Percentiles rank a stretch among this genome's conserved stretches.
phyloP scores from a whole-genome alignment of 495 filamentous ascomycete species.

The Astrothelium subdiscretum region DNA sequence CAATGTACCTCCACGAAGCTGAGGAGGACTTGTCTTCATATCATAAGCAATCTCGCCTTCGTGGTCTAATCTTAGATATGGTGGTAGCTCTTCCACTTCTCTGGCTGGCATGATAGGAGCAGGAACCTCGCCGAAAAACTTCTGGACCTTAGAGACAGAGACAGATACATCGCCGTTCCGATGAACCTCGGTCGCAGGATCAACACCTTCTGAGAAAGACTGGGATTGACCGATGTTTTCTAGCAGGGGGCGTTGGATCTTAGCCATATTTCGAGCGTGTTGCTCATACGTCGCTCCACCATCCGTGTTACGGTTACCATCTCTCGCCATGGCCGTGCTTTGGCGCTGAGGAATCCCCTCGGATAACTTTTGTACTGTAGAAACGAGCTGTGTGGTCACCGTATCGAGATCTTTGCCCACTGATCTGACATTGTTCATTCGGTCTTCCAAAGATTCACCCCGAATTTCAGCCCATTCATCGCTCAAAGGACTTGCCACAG shows the following conservation, averaged over 20 bases:
- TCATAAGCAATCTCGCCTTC: slow-evolving; percentile 88
- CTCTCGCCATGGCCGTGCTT: slow-evolving; percentile 31
- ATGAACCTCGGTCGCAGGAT: slow-evolving; percentile 45
- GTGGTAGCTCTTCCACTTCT: slow-evolving; percentile 59
- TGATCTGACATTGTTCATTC: slow-evolving; percentile 62
- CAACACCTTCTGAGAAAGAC: slow-evolving; percentile 55
- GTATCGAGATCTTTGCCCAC: slow-evolving; percentile 72
- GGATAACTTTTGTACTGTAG: slow-evolving; percentile 74
- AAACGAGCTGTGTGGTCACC: slow-evolving; percentile 74
- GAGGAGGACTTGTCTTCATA: slow-evolving; percentile 55
- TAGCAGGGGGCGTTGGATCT: slow-evolving; percentile 19
- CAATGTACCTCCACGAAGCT: slow-evolving; percentile 78
- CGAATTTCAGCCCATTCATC: slow-evolving; percentile 92
- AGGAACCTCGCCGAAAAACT: slow-evolving; percentile 82
- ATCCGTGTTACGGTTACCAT: slow-evolving; percentile 33
- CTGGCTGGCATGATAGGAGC: slow-evolving; percentile 35
- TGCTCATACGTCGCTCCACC: slow-evolving; percentile 15
- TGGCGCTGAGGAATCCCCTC: slow-evolving; percentile 56
- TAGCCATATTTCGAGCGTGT: slow-evolving; percentile 15
- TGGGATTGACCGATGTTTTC: slow-evolving; percentile 39
- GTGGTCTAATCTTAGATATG: slow-evolving; percentile 76
- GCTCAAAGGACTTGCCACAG: slow-evolving; percentile 72
- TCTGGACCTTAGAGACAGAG: slow-evolving; percentile 75
- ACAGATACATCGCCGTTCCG: slow-evolving; percentile 50
- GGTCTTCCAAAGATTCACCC: slow-evolving; percentile 84